These are phyloP conservation scores for Saccharomycopsis malanga DNA, from an alignment of 805 yeast species.

Conservation along the genomic window DNA sequence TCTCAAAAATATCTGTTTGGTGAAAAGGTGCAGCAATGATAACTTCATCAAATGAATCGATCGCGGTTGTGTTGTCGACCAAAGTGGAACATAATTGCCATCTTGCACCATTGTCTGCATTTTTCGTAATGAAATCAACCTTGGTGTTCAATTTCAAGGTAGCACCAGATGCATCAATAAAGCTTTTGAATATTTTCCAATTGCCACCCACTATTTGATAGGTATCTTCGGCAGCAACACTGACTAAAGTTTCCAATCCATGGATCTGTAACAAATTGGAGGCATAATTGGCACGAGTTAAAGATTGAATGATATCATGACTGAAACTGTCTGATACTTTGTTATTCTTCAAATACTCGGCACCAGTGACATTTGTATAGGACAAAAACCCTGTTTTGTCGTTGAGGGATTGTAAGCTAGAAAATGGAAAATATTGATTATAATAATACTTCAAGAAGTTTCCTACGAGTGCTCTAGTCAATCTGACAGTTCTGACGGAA, in stretches of 20 bases:
- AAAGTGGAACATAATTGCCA: constrained; percentile 16
- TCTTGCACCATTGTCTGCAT: background rate
- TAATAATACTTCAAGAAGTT: constrained; percentile 31
- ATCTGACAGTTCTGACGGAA: constrained; percentile 24
- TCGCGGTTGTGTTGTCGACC: background rate
- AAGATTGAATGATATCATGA: constrained; percentile 32
- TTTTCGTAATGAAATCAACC: constrained; percentile 25
- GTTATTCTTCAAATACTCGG: constrained; percentile 24
- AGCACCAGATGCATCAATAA: constrained; percentile 33
- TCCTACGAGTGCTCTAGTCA: constrained; percentile 23
- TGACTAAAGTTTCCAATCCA: constrained; percentile 35
- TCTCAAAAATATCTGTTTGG: constrained; percentile 27
- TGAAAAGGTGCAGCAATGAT: constrained; percentile 38
- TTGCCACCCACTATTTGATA: constrained; percentile 38
- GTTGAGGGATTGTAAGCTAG: constrained; percentile 24
- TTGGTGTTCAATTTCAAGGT: constrained; percentile 26
- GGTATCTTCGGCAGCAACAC: constrained; percentile 30
- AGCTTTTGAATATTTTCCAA: constrained; percentile 35
- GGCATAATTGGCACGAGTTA: constrained; percentile 40
- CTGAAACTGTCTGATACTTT: constrained; percentile 27
- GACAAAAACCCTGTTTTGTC: constrained; percentile 26
- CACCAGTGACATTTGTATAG: constrained; percentile 26
- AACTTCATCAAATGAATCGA: constrained; percentile 34
- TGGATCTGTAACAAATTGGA: constrained; percentile 37
- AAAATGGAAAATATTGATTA: constrained; percentile 33